These are phyloP conservation scores for Fusarium chuoi DNA, from an alignment of 2,329 filamentous ascomycete genomes.

Conservation along the genomic window DNA sequence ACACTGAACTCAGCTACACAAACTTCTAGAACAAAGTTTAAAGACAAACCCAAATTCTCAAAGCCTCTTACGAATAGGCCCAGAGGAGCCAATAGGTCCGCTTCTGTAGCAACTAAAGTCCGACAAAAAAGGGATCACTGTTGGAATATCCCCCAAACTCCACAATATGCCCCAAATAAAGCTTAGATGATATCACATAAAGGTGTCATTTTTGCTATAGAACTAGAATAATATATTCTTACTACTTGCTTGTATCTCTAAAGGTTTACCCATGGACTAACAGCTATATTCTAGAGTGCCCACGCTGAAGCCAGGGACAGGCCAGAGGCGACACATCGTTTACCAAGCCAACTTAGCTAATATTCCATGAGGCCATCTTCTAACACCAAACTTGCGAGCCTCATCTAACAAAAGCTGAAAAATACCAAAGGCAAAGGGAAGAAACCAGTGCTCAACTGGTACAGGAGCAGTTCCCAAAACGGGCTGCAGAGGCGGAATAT, in stretches of 20 bases:
- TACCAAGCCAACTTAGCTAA: neutral
- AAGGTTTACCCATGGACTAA: fast-evolving
- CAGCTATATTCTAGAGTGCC: neutral
- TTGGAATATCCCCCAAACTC: no score
- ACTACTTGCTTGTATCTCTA: fast-evolving
- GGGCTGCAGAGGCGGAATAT: conserved; percentile 72
- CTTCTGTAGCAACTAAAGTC: no score
- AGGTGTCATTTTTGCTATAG: neutral
- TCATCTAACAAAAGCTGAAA: conserved; percentile 3
- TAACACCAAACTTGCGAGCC: neutral
- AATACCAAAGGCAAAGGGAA: conserved; percentile 76
- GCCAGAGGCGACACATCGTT: neutral
- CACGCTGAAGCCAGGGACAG: neutral
- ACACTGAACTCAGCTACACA: neutral
- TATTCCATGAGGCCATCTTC: neutral
- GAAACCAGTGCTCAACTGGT: conserved; percentile 79
- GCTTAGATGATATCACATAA: neutral
- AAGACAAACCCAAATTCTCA: no score
- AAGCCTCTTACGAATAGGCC: no score
- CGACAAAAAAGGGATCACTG: no score
- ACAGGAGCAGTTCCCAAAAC: conserved; percentile 70
- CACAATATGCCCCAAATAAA: neutral
- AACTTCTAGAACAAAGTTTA: fast-evolving
- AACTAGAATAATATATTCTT: neutral
- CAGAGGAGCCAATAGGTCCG: neutral